phyloP scores from a whole-genome alignment of 257 asterid genomes.

The Dorcoceras hygrometricum region DNA sequence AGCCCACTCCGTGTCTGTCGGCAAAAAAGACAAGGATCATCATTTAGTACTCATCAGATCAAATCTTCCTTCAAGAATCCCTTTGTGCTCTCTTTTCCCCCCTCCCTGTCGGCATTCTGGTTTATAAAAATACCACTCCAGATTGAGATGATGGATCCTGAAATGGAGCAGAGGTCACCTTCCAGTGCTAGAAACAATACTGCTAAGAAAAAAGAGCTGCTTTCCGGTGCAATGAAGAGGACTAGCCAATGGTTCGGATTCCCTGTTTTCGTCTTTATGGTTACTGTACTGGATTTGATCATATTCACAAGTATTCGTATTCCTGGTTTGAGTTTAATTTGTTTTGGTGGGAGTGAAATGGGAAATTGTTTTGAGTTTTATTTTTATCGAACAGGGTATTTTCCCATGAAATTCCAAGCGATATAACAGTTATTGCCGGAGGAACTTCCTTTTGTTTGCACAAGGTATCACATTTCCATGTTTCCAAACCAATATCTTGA shows the following conservation, averaged over 20 bases:
- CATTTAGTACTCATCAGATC: not conserved
- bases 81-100: too few species aligned
- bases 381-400: slow-evolving; percentile 57
- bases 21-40: slow-evolving; percentile 10
- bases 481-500: not conserved
- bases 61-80: not conserved
- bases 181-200: slow-evolving; percentile 35
- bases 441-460: slow-evolving; percentile 72
- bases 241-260: slow-evolving; percentile 72
- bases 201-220: slow-evolving; percentile 59
- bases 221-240: slow-evolving; percentile 77
- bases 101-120: slow-evolving; percentile 19
- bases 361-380: not conserved
- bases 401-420: slow-evolving; percentile 83
- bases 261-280: not conserved
- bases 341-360: not conserved
- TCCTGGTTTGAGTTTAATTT: not conserved
- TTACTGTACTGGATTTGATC: not conserved
- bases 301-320: not conserved
- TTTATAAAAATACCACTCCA: slow-evolving; percentile 7
- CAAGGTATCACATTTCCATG: slow-evolving; percentile 47
- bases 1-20: not conserved
- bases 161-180: slow-evolving; percentile 28
- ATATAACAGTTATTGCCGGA: slow-evolving; percentile 59
- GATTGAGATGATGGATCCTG: slow-evolving; percentile 29